Conservation (phyloP, 2,329 filamentous ascomycete genomes). For the Hortaea werneckii region DNA sequence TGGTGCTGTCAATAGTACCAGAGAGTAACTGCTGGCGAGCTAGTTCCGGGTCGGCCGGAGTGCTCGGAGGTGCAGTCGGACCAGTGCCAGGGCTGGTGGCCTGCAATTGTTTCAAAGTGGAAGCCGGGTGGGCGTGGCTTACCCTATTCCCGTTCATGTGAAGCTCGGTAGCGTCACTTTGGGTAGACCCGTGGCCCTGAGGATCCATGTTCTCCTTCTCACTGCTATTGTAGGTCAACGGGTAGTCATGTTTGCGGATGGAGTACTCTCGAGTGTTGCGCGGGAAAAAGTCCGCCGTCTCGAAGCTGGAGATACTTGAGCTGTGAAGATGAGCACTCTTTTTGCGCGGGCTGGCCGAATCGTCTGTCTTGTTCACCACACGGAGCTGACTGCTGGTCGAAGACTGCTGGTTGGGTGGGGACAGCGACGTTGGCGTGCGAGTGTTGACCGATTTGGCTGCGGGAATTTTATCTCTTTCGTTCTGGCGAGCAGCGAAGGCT, state of each 20-base stretch:
- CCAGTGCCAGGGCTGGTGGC: not conserved
- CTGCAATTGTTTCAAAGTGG: no score
- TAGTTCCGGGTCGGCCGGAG: slow-evolving; percentile 13
- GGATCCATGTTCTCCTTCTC: slow-evolving; percentile 14
- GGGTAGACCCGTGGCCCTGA: not conserved
- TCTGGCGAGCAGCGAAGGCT: slow-evolving; percentile 2
- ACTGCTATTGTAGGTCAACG: slow-evolving; percentile 6
- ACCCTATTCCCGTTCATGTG: not conserved
- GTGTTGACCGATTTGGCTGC: slow-evolving; percentile 1
- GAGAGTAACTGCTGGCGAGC: slow-evolving; percentile 2
- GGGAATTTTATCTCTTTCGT: not conserved
- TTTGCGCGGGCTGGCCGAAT: slow-evolving; percentile 16
- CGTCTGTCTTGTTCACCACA: slow-evolving; percentile 6
- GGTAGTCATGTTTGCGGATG: slow-evolving; percentile 22
- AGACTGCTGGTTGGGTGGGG: slow-evolving; percentile 11
- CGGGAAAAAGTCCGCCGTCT: slow-evolving; percentile 31
- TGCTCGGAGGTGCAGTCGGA: slow-evolving; percentile 18
- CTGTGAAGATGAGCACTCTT: slow-evolving; percentile 16
- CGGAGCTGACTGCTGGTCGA: not conserved
- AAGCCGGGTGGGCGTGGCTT: not conserved
- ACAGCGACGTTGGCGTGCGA: slow-evolving; percentile 7
- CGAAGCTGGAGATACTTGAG: slow-evolving; percentile 28
- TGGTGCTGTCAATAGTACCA: not conserved
- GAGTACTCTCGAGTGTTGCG: slow-evolving; percentile 28
- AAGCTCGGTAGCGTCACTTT: not conserved